phyloP scores from a whole-genome alignment of 495 filamentous ascomycete species.

The Pseudomonodictys pantanalensis region DNA sequence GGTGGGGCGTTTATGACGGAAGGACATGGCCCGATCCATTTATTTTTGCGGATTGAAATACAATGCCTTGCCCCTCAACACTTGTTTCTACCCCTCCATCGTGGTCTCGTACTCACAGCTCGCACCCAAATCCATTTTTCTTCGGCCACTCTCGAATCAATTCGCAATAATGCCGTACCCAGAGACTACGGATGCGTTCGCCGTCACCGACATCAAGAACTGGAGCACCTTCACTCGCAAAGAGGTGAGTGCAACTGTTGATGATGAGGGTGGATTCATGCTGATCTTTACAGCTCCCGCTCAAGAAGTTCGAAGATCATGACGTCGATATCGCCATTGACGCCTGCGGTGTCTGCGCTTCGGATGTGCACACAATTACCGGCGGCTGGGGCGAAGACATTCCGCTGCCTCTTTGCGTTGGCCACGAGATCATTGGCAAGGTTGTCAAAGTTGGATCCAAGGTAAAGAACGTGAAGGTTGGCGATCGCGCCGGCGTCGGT shows the following conservation, averaged over 20 bases:
- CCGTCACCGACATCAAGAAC: constrained; percentile 59
- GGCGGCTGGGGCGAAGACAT: constrained; percentile 70
- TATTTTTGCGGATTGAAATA: constrained; percentile 12
- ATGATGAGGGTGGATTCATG: neutral
- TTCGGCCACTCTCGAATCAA: neutral
- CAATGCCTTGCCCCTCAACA: constrained; percentile 23
- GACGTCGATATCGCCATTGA: constrained; percentile 73
- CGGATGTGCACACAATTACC: constrained; percentile 74
- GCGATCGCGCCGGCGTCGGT: constrained; percentile 76
- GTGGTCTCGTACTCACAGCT: neutral
- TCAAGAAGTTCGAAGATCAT: constrained; percentile 72
- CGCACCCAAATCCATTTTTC: neutral
- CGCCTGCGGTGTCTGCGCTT: constrained; percentile 75
- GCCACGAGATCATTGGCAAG: constrained; percentile 72
- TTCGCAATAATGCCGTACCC: constrained; percentile 67
- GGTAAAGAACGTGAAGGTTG: constrained; percentile 64
- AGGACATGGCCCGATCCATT: constrained; percentile 3
- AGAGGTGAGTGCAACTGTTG: constrained; percentile 47
- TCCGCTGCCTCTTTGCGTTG: constrained; percentile 66
- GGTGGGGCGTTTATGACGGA: constrained; percentile 24
- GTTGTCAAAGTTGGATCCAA: constrained; percentile 68
- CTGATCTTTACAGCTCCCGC: constrained; percentile 57
- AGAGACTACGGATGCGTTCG: constrained; percentile 72
- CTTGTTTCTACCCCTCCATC: constrained; percentile 3
- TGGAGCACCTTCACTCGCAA: constrained; percentile 64